A percentile compares a stretch with the other conserved stretches of the same genome.
Evolutionary conservation across 768 basidiomycete species (phyloP).

Genomic region (Glaciozyma antarctica): DNA sequence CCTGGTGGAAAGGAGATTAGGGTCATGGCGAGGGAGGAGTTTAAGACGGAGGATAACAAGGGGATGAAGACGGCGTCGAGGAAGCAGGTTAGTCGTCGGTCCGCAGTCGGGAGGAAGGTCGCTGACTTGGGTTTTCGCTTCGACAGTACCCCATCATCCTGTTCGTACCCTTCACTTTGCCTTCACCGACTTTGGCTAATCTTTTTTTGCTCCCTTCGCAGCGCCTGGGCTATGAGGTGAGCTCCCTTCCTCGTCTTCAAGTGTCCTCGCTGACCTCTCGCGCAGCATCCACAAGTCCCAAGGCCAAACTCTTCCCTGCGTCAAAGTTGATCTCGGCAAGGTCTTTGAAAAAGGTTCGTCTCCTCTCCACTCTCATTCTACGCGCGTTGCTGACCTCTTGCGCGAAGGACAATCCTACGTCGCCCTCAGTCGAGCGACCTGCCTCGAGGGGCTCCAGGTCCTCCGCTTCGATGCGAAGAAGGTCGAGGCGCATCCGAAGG

Average conservation of each 20-base stretch:
- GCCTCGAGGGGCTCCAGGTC: constrained; percentile 73
- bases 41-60: constrained; percentile 40
- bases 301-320: constrained; percentile 88
- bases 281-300: constrained; percentile 82
- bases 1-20: constrained; percentile 41
- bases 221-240: constrained; percentile 32
- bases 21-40: constrained; percentile 36
- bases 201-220: neutral
- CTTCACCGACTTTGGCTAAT: neutral
- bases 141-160: constrained; percentile 31
- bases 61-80: constrained; percentile 38
- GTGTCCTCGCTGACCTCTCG: neutral
- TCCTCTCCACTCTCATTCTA: too few relatives aligned
- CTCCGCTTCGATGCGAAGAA: constrained; percentile 65
- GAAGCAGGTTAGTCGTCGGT: constrained; percentile 29
- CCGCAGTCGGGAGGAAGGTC: too few relatives aligned
- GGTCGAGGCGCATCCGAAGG: constrained; percentile 43
- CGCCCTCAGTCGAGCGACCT: constrained; percentile 65
- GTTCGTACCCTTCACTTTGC: neutral
- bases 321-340: constrained; percentile 83
- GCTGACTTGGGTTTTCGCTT: neutral
- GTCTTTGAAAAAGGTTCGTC: constrained; percentile 58
- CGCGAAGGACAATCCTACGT: constrained; percentile 34
- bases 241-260: neutral
- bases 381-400: neutral